Evolutionary conservation across 768 basidiomycete genomes (phyloP).

Genomic region (Agaricus bisporus): DNA sequence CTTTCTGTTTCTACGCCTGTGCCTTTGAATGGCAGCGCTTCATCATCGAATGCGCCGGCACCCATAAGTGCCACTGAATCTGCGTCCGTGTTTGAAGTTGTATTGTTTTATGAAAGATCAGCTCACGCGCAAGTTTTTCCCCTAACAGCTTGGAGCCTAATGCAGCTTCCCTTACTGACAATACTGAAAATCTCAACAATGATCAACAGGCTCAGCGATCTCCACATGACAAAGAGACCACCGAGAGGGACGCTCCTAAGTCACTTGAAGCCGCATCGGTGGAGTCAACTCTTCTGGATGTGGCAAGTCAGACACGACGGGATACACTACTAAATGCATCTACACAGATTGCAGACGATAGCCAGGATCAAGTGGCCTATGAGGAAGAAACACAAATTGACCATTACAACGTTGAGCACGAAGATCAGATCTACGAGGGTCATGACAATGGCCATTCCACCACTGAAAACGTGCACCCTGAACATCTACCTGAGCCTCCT

Average conservation of each 20-base stretch:
- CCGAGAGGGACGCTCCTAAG: conserved; percentile 15
- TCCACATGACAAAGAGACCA: background rate
- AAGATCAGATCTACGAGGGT: conserved; percentile 16
- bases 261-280: conserved; percentile 40
- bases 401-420: background rate
- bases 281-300: conserved; percentile 43
- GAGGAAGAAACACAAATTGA: conserved; percentile 14
- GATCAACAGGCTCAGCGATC: conserved; percentile 26
- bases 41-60: conserved; percentile 4
- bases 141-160: conserved; percentile 31
- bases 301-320: conserved; percentile 30
- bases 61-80: conserved; percentile 26
- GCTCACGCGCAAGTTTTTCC: conserved; percentile 32
- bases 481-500: conserved; percentile 55
- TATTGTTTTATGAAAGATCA: conserved; percentile 26
- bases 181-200: conserved; percentile 35
- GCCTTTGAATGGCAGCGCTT: background rate
- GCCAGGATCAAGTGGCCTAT: background rate
- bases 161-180: conserved; percentile 42
- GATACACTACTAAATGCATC: conserved; percentile 2
- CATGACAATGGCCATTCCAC: conserved; percentile 11
- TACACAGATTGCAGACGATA: background rate
- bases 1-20: conserved; percentile 6
- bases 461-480: conserved; percentile 23
- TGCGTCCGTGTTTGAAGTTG: conserved; percentile 45